These are phyloP conservation scores for Furcasterigmium sp. DNA, from an alignment of 2,329 filamentous ascomycete species.

Conservation along the genomic window DNA sequence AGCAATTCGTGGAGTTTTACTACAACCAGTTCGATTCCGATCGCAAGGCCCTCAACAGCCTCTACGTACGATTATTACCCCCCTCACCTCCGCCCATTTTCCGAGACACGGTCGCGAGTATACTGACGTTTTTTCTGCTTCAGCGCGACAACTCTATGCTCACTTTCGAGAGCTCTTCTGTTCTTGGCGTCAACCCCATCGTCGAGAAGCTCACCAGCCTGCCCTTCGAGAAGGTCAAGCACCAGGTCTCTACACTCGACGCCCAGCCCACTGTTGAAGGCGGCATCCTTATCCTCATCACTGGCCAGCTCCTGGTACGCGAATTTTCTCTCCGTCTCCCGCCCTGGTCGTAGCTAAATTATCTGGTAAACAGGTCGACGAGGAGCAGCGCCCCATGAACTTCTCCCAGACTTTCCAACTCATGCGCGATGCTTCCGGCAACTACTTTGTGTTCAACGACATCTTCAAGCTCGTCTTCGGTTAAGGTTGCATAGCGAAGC, in stretches of 20 bases:
- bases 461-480: constrained; percentile 85
- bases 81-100: no score
- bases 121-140: no score
- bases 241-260: constrained; percentile 73
- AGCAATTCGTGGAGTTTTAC: constrained; percentile 86
- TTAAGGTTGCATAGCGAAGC: constrained; percentile 21
- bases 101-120: no score
- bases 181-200: constrained; percentile 61
- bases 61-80: constrained; percentile 87
- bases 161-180: constrained; percentile 75
- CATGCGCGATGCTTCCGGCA: constrained; percentile 56
- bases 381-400: constrained; percentile 80
- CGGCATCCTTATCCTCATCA: constrained; percentile 81
- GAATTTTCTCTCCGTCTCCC: background rate
- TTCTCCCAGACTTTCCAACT: constrained; percentile 91
- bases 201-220: constrained; percentile 71
- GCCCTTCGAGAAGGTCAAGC: constrained; percentile 76
- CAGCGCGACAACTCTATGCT: constrained; percentile 84
- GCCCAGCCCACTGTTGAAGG: constrained; percentile 71
- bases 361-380: constrained; percentile 63
- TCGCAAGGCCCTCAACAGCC: constrained; percentile 56
- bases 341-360: no score
- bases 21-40: constrained; percentile 80
- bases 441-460: constrained; percentile 90
- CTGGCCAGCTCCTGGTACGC: constrained; percentile 75